Evolutionary conservation across 208 protist genomes (phyloP), one percentile per base, ranked within the genome.

Genomic region (Acanthamoeba lugdunensis): DNA sequence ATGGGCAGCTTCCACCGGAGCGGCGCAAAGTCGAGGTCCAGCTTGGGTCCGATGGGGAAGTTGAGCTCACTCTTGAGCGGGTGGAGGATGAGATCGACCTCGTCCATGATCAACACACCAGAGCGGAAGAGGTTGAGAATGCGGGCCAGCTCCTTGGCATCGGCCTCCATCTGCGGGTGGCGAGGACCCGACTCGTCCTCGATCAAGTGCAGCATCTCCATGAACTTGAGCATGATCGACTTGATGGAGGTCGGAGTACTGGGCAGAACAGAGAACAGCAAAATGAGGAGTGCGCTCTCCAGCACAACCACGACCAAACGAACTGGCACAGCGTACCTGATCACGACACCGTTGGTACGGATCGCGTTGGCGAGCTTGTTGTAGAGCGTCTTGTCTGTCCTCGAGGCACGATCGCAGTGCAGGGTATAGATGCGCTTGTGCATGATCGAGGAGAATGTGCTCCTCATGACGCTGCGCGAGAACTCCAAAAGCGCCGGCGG

Each of bases 21-120:
- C 50, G 97, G 96, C 33, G 96, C 97, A 69, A 98, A 94, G 95
- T 98, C 98, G 85, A 98, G 97, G 14, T 98, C 97, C 89, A 98
- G 92, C 95, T 98, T 98, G 58, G 96, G 91, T 9, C 98, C 98
- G 95, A 98, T 98, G 21, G 98, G 98, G 96, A 98, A 99, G 96
- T 99, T 99, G 67, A 99, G 97, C 96, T 99, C 98, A 0, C 97
- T 98, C 65, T 98, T 98, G 63, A 99, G 97, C 52, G 98, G 98
- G 94, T 99, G 98, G 69, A 99, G 96, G 50, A 99, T 96, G 54
- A 99, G 96, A 95, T 99, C 98, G 14, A 99, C 98, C 90, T 98
- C 85, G 79, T 92, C 94, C 97, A 99, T 98, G 50, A 99, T 98
- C 21, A 98, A 95, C 56, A 98, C 97, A 16, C 98, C 98, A 52